Evolutionary conservation across 306 rosid genomes (phyloP).

Genomic region (apple (Malus domestica)): ASM211411v1 NC_041802.1:29360001-29360500

Average conservation of each 20-base stretch:
- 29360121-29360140: constrained; percentile 86
- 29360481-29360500: constrained; percentile 70
- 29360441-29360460: constrained; percentile 73
- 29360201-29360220: constrained; percentile 45
- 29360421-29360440: constrained; percentile 62
- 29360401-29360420: constrained; percentile 84
- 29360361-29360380: not conserved
- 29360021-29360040: constrained; percentile 47
- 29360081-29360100: constrained; percentile 64
- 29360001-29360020: constrained; percentile 38
- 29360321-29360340: constrained; percentile 13
- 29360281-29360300: constrained; percentile 34
- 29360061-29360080: constrained; percentile 68
- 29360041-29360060: constrained; percentile 68
- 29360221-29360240: constrained; percentile 22
- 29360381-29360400: constrained; percentile 9
- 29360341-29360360: constrained; percentile 6
- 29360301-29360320: constrained; percentile 51
- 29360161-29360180: constrained; percentile 74
- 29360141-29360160: constrained; percentile 86
- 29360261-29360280: constrained; percentile 30
- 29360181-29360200: constrained; percentile 56
- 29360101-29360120: constrained; percentile 98
- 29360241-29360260: constrained; percentile 41
- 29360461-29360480: constrained; percentile 55